These are phyloP conservation scores for Lentinula edodes DNA, from an alignment of 768 basidiomycete species.

Conservation along the genomic window DNA sequence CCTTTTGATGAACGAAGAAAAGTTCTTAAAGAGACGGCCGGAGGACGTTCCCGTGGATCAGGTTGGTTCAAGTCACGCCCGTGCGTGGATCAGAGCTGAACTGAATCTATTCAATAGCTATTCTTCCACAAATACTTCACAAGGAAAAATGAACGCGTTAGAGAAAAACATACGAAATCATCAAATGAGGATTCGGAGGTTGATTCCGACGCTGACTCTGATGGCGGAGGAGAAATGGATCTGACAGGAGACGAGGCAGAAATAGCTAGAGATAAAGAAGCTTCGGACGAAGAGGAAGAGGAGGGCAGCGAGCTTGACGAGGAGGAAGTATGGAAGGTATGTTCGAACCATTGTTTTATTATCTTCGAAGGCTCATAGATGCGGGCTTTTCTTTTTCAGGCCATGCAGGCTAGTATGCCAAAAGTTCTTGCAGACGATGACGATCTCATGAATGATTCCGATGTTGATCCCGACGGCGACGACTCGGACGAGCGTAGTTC, in stretches of 20 bases:
- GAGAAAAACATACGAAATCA: slow-evolving; percentile 33
- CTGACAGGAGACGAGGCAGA: slow-evolving; percentile 22
- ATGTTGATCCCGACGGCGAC: slow-evolving; percentile 22
- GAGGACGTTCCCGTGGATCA: slow-evolving; percentile 85
- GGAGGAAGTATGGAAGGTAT: slow-evolving; percentile 86
- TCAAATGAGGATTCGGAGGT: slow-evolving; percentile 34
- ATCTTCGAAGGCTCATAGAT: neutral
- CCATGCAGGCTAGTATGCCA: slow-evolving; percentile 86
- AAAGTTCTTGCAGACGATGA: slow-evolving; percentile 42
- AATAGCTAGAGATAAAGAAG: slow-evolving; percentile 16
- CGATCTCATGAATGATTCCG: slow-evolving; percentile 29
- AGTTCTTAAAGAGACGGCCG: slow-evolving; percentile 63
- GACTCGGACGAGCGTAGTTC: slow-evolving; percentile 23
- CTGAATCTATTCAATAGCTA: slow-evolving; percentile 36
- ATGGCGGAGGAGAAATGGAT: slow-evolving; percentile 36
- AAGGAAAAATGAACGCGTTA: slow-evolving; percentile 55
- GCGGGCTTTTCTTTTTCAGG: slow-evolving; percentile 37
- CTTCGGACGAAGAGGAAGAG: slow-evolving; percentile 30
- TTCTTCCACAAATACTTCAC: slow-evolving; percentile 93
- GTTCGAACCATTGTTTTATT: slow-evolving; percentile 4
- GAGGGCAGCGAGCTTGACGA: slow-evolving; percentile 49
- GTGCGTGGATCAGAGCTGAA: neutral
- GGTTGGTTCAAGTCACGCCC: slow-evolving; percentile 30
- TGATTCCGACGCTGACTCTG: slow-evolving; percentile 31
- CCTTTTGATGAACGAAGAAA: slow-evolving; percentile 64